Percentiles rank a stretch among this genome's conserved stretches.
These are phyloP conservation scores for Cronartium quercuum DNA, from an alignment of 1,284 basidiomycete genomes.

Conservation along the genomic window DNA sequence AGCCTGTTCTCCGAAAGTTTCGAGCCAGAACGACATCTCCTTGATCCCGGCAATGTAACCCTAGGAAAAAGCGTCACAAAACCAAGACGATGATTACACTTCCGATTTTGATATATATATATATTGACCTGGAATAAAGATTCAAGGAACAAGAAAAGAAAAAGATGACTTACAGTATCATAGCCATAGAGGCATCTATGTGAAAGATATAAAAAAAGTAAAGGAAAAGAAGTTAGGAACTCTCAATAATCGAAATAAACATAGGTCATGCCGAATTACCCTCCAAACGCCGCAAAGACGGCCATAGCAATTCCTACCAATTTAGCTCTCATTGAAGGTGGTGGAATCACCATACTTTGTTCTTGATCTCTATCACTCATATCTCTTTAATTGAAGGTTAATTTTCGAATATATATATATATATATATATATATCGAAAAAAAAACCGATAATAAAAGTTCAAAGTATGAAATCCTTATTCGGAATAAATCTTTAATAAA, in stretches of 20 bases:
- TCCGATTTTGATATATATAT: neutral
- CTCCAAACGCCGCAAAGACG: constrained; percentile 38
- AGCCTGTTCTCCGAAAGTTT: constrained; percentile 15
- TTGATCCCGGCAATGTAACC: constrained; percentile 37
- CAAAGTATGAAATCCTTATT: too few species aligned
- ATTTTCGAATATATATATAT: too few species aligned
- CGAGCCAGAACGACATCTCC: constrained; percentile 32
- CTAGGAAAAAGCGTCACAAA: neutral
- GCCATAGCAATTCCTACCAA: constrained; percentile 33
- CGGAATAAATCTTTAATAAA: too few species aligned
- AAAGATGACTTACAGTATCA: constrained; percentile 25
- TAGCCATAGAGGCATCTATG: constrained; percentile 31
- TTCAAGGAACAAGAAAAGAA: neutral
- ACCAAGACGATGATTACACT: neutral
- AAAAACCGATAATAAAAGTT: too few species aligned
- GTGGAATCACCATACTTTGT: too few species aligned
- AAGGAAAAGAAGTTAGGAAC: neutral
- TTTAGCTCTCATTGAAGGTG: constrained; percentile 26
- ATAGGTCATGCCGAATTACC: constrained; percentile 18
- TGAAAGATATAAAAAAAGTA: neutral
- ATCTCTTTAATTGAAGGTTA: too few species aligned
- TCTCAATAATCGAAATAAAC: too few species aligned
- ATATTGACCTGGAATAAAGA: neutral
- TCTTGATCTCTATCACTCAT: too few species aligned
- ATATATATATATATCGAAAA: too few species aligned